Percentiles rank a stretch among this genome's conserved stretches.
phyloP scores from a whole-genome alignment of 805 yeast genomes.

The Yarrowia osloensis region DNA sequence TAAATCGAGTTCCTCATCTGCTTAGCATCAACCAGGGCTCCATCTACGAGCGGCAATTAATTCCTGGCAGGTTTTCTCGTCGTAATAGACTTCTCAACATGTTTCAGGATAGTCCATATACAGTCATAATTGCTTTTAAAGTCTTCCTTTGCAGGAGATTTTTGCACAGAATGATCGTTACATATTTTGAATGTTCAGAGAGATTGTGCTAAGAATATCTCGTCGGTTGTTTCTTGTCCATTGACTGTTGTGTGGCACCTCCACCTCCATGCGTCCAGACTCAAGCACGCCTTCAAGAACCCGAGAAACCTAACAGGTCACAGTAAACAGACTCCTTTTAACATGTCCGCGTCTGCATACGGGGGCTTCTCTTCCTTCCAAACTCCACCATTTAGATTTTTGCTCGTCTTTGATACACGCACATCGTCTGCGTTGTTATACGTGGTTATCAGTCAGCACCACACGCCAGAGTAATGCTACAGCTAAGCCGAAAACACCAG shows the following conservation, averaged over 20 bases:
- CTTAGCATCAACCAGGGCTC: too few relatives aligned
- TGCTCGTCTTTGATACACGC: not conserved
- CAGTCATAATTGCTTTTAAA: slow-evolving; percentile 1
- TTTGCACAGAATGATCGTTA: not conserved
- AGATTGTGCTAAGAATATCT: too few relatives aligned
- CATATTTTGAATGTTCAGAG: not conserved
- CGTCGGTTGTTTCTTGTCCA: too few relatives aligned
- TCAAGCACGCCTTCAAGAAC: too few relatives aligned
- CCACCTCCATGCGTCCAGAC: too few relatives aligned
- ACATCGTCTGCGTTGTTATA: not conserved
- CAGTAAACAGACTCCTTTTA: not conserved
- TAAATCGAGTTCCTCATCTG: too few relatives aligned
- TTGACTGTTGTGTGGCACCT: too few relatives aligned
- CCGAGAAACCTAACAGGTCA: not conserved
- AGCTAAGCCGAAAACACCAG: not conserved
- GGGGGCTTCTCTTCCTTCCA: not conserved
- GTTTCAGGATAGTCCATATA: not conserved
- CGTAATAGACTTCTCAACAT: not conserved
- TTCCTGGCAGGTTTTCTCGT: too few relatives aligned
- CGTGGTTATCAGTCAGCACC: not conserved
- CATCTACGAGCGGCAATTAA: too few relatives aligned
- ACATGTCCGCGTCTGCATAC: not conserved
- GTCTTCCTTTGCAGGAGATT: not conserved
- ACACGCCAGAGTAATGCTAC: too few relatives aligned
- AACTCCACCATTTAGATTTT: not conserved